phyloP scores from a whole-genome alignment of 1,284 basidiomycete genomes.

The Papiliotrema flavescens region DNA sequence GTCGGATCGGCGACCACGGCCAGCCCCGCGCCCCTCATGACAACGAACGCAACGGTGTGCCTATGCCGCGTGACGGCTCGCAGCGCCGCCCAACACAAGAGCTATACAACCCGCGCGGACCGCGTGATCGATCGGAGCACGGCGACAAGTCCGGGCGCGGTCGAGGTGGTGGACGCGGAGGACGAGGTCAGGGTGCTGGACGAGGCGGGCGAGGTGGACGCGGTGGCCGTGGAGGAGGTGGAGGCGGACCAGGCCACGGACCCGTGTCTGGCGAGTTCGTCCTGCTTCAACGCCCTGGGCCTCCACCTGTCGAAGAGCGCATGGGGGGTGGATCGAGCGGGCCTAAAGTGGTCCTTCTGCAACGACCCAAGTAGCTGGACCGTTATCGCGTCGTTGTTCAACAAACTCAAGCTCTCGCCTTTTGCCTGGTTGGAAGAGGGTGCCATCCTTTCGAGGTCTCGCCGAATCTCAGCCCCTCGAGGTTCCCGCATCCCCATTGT shows the following conservation, averaged over 20 bases:
- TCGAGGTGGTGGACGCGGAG: background rate
- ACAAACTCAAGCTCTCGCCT: too few species aligned
- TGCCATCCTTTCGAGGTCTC: too few species aligned
- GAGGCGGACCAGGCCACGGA: slow-evolving; percentile 10
- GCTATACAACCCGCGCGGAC: too few species aligned
- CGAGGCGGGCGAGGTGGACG: slow-evolving; percentile 18
- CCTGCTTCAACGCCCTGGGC: slow-evolving; percentile 39
- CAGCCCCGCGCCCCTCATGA: too few species aligned
- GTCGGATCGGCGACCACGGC: too few species aligned
- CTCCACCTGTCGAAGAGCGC: slow-evolving; percentile 14
- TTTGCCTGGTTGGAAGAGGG: too few species aligned
- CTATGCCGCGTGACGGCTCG: too few species aligned
- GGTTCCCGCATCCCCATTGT: too few species aligned
- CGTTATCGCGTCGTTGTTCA: background rate
- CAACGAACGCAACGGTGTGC: too few species aligned
- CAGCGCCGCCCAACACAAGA: too few species aligned
- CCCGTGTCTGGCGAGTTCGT: slow-evolving; percentile 28
- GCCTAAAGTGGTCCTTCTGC: slow-evolving; percentile 19
- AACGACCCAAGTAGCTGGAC: slow-evolving; percentile 20
- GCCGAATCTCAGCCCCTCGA: too few species aligned
- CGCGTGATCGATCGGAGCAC: background rate
- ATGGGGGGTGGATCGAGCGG: slow-evolving; percentile 1
- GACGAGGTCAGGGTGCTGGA: slow-evolving; percentile 10
- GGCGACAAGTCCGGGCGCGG: background rate
- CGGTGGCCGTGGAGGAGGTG: slow-evolving; percentile 9